These are phyloP conservation scores for Podila clonocystis DNA, from an alignment of 192 early-diverging fungal species.

Conservation along the genomic window DNA sequence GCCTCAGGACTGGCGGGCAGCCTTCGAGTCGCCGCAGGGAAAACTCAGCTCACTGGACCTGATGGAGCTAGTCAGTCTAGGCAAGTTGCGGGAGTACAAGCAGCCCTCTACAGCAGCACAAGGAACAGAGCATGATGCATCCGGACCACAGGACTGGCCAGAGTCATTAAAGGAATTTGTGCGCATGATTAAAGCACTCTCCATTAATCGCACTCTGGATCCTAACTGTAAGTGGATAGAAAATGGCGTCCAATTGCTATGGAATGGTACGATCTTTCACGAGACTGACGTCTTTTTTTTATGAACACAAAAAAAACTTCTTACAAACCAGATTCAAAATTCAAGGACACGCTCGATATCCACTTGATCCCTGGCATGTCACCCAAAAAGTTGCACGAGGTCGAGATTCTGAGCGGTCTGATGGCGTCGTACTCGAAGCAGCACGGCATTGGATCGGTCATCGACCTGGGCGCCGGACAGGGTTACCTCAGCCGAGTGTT, in stretches of 20 bases:
- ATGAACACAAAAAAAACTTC: background rate
- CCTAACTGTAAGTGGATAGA: constrained; percentile 29
- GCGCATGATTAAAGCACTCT: constrained; percentile 24
- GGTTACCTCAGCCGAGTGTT: constrained; percentile 76
- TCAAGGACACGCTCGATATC: constrained; percentile 57
- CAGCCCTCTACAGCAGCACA: constrained; percentile 1
- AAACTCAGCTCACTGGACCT: constrained; percentile 39
- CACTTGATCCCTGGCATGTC: constrained; percentile 76
- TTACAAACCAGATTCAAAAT: constrained; percentile 23
- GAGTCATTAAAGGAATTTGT: constrained; percentile 54
- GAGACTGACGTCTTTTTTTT: background rate
- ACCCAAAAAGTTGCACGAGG: constrained; percentile 79
- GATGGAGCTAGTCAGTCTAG: constrained; percentile 46
- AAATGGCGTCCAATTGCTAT: background rate
- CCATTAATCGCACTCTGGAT: constrained; percentile 41
- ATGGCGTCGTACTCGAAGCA: constrained; percentile 64
- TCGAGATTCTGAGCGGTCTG: constrained; percentile 64
- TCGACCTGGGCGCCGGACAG: constrained; percentile 84
- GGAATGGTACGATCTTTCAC: background rate
- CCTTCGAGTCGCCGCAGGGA: constrained; percentile 38
- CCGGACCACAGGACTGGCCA: constrained; percentile 54
- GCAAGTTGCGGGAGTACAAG: constrained; percentile 25
- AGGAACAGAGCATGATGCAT: background rate
- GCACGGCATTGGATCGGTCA: constrained; percentile 56
- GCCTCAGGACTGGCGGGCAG: constrained; percentile 55